Percentiles rank a stretch among this genome's conserved stretches.
Evolutionary conservation across 257 asterid genomes (phyloP).

Genomic region (Rauvolfia tetraphylla): DNA sequence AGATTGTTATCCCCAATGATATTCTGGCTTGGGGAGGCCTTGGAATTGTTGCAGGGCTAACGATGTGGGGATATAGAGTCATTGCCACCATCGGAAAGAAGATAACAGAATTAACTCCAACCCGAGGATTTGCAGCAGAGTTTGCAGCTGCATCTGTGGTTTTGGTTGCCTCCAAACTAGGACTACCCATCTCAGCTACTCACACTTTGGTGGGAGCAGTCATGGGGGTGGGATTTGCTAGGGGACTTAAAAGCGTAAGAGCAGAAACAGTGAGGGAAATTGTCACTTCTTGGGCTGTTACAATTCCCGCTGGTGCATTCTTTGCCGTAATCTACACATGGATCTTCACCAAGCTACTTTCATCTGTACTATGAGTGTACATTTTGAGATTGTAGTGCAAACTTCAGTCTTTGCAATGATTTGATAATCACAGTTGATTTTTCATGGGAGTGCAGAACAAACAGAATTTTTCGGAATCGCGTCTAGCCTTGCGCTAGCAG

Average conservation of each 20-base stretch:
- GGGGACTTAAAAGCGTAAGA: conserved; percentile 84
- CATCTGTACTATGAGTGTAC: conserved; percentile 44
- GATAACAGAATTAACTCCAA: conserved; percentile 87
- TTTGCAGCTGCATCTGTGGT: conserved; percentile 97
- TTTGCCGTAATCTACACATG: conserved; percentile 81
- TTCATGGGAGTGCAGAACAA: conserved; percentile 23
- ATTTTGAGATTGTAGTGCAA: conserved; percentile 19
- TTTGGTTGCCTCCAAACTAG: conserved; percentile 74
- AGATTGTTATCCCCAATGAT: conserved; percentile 70
- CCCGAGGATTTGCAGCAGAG: conserved; percentile 94
- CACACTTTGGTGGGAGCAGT: conserved; percentile 96
- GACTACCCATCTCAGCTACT: conserved; percentile 88
- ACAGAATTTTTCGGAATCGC: conserved; percentile 7
- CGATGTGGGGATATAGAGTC: conserved; percentile 86
- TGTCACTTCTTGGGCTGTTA: conserved; percentile 83
- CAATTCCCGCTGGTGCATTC: conserved; percentile 82
- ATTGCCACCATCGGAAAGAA: conserved; percentile 90
- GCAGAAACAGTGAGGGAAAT: conserved; percentile 92
- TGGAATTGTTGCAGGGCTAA: conserved; percentile 88
- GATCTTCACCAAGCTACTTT: conserved; percentile 67
- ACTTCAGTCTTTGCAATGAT: conserved; percentile 18
- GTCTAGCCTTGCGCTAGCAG: conserved; percentile 7
- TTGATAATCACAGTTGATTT: conserved; percentile 20
- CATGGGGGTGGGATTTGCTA: conserved; percentile 96
- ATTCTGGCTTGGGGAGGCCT: conserved; percentile 97